Evolutionary conservation across 306 rosid genomes (phyloP).

Genomic region (Malus domestica): DNA sequence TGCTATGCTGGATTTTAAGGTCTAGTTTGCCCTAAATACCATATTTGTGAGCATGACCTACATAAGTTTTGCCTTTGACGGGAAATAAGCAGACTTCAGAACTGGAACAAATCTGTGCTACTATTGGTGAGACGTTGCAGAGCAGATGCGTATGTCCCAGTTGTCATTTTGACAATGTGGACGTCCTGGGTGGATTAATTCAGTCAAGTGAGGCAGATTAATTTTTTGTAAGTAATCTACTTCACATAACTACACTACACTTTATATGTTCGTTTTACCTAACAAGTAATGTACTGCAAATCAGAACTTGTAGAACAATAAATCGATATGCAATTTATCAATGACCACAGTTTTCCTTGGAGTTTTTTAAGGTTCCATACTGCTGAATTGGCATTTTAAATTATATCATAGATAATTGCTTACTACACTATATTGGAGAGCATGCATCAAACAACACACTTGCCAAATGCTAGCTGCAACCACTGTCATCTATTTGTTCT

Average conservation of each 20-base stretch:
- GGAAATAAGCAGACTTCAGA: slow-evolving; percentile 55
- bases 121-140: slow-evolving; percentile 68
- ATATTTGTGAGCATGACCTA: neutral
- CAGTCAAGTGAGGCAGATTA: slow-evolving; percentile 35
- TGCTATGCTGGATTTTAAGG: neutral
- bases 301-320: neutral
- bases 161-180: slow-evolving; percentile 64
- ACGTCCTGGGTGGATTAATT: slow-evolving; percentile 34
- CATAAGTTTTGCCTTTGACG: slow-evolving; percentile 43
- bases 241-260: slow-evolving; percentile 5
- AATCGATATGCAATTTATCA: neutral
- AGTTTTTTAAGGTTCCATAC: neutral
- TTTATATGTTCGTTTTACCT: slow-evolving; percentile 2
- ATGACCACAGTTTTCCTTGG: neutral
- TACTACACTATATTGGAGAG: neutral
- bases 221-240: slow-evolving; percentile 31
- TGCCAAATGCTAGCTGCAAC: slow-evolving; percentile 5
- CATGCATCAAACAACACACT: neutral
- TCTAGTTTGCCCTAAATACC: neutral
- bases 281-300: neutral
- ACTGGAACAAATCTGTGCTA: slow-evolving; percentile 37
- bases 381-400: neutral
- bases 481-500: neutral
- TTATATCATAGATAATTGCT: neutral
- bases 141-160: slow-evolving; percentile 58